Base-by-base conservation (phyloP, 306 rosid genomes). In the Fragaria ananassa region DNA sequence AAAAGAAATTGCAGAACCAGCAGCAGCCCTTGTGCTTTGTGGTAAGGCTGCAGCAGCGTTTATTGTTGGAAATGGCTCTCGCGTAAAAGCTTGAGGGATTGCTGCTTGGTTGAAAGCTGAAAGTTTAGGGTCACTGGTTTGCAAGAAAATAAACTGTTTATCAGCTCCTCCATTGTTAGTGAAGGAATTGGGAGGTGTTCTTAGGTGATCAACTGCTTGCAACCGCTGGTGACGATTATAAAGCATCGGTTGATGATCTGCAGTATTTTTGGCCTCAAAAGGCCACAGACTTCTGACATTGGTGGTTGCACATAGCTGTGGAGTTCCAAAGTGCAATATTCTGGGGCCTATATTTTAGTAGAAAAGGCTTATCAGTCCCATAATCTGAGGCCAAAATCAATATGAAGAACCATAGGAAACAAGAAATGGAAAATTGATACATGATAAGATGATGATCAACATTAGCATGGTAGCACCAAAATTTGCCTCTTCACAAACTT, bases 321-420 rank as follows among this genome's bases (percentile, higher is more conserved):
- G 98, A 83, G 45, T 78, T 17, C 92, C 85, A 74, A 91, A 89
- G 44, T 93, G 93, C 83, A 93, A 80, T 76, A 93, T 84, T 81
- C 90, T 91, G 49, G 98, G 97, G 46, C 98, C 98, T 93, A 78
- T 18, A 74, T 44, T 37, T 42, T 41, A 57, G 27, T 73, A 60
- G 14, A 34, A 25, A 45, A 73, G 25, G 11, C 56, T 25, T 41
- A 41, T 41, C 29, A 58, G 49, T 73, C 54, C 19, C 53, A 56
- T 15, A 5, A 65, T 39, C 23, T 35, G 23, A 73, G 50, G 25
- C 49, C 23, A 37, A 12, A 6, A 49, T 21, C 79, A 64, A 35
- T 4, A 65, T 8, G 25, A 29, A 53, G 25, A 51, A 31, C 63
- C 58, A 21, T 58, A 41, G 23, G 37, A 68, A 35, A 31, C 39